Base-by-base conservation (phyloP, 176 grass and related monocot species). In the Oryza officinalis region DNA sequence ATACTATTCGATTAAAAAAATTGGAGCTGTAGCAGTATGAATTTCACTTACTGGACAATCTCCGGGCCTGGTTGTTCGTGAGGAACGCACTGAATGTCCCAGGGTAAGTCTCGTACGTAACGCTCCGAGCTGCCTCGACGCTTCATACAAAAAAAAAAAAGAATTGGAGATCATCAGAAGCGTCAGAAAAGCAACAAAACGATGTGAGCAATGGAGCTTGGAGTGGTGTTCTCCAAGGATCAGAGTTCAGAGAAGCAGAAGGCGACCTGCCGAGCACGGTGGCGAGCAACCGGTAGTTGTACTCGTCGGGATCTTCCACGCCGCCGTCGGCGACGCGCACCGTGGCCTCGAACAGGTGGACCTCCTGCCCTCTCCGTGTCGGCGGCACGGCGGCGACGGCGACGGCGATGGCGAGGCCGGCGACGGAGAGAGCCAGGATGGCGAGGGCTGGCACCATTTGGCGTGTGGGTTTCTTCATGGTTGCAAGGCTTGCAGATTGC, bases 51-150 rank as follows among this genome's bases (percentile, higher is more conserved):
- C 87, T 81, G 52, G 87, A 76, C 11, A 89, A 17, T 10, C 33
- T 70, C 7, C 78, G 87, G 31, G 83, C 82, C 72, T 89, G 83
- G 41, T 89, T 89, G 82, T 89, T 85, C 27, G 87, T 89, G 65
- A 89, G 72, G 72, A 71, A 65, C 3, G 83, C 87, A 6, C 87
- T 81, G 83, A 89, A 85, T 11, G 14, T 4, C 31, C 78, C 72
- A 11, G 74, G 52, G 11, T 81, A 65, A 26, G n/a, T 85, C 31
- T 81, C 82, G 0, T 71, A 89, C 74, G 10, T 87, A 35, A 17
- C 90, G 81, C 40, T 82, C 77, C 4, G 76, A 40, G 84, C 92
- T 43, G 70, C 89, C 45, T 86, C 77, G n/a, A 77, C 0, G 50
- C 87, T 89, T 44, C 54, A 41, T 23, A 25, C 44, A 10, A 5